phyloP scores from a whole-genome alignment of 768 basidiomycete species.

The Lactarius pseudohatsudake region DNA sequence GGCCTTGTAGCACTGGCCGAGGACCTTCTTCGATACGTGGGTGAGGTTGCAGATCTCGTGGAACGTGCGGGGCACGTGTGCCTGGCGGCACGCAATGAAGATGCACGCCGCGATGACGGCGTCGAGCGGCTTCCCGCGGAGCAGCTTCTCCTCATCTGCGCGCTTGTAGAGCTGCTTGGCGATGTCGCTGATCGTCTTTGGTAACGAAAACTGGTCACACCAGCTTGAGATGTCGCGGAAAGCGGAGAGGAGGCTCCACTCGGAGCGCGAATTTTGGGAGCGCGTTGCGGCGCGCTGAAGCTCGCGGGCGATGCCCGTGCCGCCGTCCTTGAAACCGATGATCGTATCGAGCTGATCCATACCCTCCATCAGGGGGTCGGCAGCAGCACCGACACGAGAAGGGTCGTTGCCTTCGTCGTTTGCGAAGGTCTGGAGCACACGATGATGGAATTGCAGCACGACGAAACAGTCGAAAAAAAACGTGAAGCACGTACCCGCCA shows the following conservation, averaged over 20 bases:
- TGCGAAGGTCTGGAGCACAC: constrained; percentile 83
- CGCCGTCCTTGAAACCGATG: constrained; percentile 94
- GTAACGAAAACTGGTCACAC: constrained; percentile 95
- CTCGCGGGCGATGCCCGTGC: constrained; percentile 87
- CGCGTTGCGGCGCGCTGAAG: constrained; percentile 91
- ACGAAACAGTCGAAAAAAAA: constrained; percentile 17
- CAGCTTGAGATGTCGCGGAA: constrained; percentile 90
- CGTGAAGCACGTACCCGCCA: constrained; percentile 71
- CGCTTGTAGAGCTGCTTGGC: constrained; percentile 98
- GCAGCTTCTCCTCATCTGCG: constrained; percentile 90
- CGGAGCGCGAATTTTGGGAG: constrained; percentile 72
- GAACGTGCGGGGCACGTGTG: constrained; percentile 94
- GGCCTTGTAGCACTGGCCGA: constrained; percentile 72
- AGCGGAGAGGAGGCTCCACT: constrained; percentile 82
- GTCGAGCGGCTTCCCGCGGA: constrained; percentile 87
- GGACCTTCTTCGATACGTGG: constrained; percentile 90
- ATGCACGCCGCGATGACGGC: constrained; percentile 97
- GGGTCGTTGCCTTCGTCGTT: constrained; percentile 99
- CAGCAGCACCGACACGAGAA: constrained; percentile 97
- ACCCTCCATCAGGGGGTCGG: constrained; percentile 90
- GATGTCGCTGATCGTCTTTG: constrained; percentile 91
- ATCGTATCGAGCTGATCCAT: constrained; percentile 93
- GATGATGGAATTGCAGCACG: constrained; percentile 28
- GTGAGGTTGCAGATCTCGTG: constrained; percentile 93
- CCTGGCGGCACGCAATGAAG: constrained; percentile 95